Percentiles rank a stretch among this genome's conserved stretches.
Evolutionary conservation across 257 asterid species (phyloP).

Genomic region (Cinchona pubescens): DNA sequence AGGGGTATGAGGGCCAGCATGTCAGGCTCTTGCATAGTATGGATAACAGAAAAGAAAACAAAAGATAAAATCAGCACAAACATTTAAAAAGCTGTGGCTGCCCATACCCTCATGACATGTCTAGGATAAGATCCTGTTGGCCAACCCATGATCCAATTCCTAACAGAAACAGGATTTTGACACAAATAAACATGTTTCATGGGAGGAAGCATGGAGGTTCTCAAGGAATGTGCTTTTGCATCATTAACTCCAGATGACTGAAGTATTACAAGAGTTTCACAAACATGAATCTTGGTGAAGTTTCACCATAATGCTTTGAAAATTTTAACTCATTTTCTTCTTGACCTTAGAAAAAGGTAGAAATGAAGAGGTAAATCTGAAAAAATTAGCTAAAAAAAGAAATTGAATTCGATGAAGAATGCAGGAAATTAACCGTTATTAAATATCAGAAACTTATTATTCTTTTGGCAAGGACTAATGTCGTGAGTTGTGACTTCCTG

Average conservation of each 20-base stretch:
- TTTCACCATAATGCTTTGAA: neutral
- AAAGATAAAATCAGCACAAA: constrained; percentile 17
- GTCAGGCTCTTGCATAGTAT: constrained; percentile 30
- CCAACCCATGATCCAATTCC: constrained; percentile 30
- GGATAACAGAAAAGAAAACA: constrained; percentile 32
- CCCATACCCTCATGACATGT: constrained; percentile 53
- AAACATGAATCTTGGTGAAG: neutral
- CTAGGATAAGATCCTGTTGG: constrained; percentile 42
- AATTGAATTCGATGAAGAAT: neutral
- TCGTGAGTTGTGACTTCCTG: neutral
- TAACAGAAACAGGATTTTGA: constrained; percentile 25
- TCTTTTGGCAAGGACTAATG: neutral
- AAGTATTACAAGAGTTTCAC: neutral
- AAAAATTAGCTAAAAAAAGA: neutral
- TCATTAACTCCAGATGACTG: constrained; percentile 1
- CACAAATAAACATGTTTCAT: constrained; percentile 38
- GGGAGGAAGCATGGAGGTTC: constrained; percentile 45
- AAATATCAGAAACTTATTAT: neutral
- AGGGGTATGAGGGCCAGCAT: constrained; percentile 24
- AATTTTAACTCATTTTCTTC: neutral
- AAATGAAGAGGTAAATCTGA: neutral
- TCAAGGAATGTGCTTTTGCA: neutral
- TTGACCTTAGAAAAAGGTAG: neutral
- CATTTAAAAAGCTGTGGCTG: constrained; percentile 43
- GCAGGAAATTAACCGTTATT: neutral